Evolutionary conservation across 2,329 filamentous ascomycete species (phyloP).

Genomic region (Fusarium xylarioides): DNA sequence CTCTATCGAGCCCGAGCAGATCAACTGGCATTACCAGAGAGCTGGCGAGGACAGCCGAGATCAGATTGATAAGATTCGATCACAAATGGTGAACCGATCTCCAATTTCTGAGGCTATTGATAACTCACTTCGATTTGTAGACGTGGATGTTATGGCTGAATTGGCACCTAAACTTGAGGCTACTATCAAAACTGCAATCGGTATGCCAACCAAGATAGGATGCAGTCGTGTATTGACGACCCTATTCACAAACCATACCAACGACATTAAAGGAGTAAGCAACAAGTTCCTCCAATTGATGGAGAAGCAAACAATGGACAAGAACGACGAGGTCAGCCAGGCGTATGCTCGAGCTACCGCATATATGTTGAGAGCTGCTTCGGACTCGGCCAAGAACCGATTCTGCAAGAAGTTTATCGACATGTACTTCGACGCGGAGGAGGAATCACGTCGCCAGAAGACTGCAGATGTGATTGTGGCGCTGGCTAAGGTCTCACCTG

Average conservation of each 20-base stretch:
- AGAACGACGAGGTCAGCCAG: conserved; percentile 91
- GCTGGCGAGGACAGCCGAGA: conserved; percentile 87
- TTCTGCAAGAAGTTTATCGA: conserved; percentile 66
- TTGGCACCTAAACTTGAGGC: conserved; percentile 77
- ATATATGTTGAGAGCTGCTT: conserved; percentile 75
- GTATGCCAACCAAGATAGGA: conserved; percentile 92
- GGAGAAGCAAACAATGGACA: conserved; percentile 84
- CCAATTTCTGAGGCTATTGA: conserved; percentile 94
- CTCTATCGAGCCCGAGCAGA: conserved; percentile 84
- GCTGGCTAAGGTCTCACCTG: conserved; percentile 85
- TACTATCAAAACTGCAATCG: conserved; percentile 85
- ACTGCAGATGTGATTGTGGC: conserved; percentile 85
- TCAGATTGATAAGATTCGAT: conserved; percentile 87
- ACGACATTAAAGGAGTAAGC: conserved; percentile 78
- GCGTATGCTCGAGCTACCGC: conserved; percentile 88
- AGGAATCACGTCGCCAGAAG: conserved; percentile 77
- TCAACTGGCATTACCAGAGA: conserved; percentile 94
- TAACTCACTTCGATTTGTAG: conserved; percentile 83
- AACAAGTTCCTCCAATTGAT: conserved; percentile 80
- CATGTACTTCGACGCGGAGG: conserved; percentile 84
- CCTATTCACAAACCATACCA: conserved; percentile 80
- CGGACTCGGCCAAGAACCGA: conserved; percentile 57
- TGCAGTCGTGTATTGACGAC: conserved; percentile 86
- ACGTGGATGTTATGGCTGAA: conserved; percentile 78
- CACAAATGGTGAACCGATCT: conserved; percentile 82